Conservation (phyloP, 768 basidiomycete genomes). For the Trametes meyenii region DNA sequence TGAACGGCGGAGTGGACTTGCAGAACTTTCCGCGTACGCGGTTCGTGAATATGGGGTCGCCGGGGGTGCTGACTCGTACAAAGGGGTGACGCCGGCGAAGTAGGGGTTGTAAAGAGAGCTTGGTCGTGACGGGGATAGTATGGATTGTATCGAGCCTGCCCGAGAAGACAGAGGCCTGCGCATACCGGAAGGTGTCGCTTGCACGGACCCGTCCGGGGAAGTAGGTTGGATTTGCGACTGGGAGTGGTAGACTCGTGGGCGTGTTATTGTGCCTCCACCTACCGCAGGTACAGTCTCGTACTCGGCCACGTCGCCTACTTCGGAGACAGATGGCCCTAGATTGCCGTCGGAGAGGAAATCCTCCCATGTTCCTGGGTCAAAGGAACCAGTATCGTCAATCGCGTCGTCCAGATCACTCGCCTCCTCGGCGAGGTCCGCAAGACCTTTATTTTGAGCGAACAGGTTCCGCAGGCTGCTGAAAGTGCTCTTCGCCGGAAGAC, state of each 20-base stretch:
- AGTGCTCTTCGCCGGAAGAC: constrained; percentile 80
- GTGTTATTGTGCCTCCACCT: constrained; percentile 84
- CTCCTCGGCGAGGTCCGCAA: constrained; percentile 83
- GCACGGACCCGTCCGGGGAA: constrained; percentile 36
- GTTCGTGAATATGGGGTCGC: constrained; percentile 14
- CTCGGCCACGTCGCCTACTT: constrained; percentile 50
- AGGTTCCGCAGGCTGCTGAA: constrained; percentile 79
- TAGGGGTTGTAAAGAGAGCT: constrained; percentile 27
- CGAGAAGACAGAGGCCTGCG: constrained; percentile 11
- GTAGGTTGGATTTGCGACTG: constrained; percentile 70
- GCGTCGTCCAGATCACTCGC: constrained; percentile 46
- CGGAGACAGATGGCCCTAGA: constrained; percentile 46
- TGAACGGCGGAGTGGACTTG: constrained; percentile 18
- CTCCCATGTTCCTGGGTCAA: constrained; percentile 74
- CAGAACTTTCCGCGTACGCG: constrained; percentile 18
- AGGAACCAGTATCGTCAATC: constrained; percentile 50
- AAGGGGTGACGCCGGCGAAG: constrained; percentile 28
- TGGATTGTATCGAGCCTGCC: constrained; percentile 4
- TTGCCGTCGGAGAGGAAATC: constrained; percentile 51
- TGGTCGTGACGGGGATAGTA: constrained; percentile 12
- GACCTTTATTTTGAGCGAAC: constrained; percentile 62
- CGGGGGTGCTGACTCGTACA: constrained; percentile 21
- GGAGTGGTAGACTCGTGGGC: constrained; percentile 84
- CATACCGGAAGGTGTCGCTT: background rate
- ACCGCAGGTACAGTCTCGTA: constrained; percentile 92